Base-by-base conservation (phyloP, 805 yeast genomes). In the Scheffersomyces stipitis region DNA sequence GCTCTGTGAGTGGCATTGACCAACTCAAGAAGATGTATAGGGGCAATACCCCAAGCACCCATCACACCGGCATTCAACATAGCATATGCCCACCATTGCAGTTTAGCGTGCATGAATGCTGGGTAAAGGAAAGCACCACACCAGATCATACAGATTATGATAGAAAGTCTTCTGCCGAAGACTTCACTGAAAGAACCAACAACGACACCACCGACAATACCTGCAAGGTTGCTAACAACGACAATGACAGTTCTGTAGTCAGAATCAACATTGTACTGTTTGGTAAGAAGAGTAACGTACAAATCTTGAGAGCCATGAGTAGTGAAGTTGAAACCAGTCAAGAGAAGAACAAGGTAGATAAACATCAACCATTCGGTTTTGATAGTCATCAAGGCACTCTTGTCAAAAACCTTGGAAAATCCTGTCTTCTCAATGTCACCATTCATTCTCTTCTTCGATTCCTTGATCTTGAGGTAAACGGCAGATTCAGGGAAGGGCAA, bases 231-330 rank as follows among this genome's bases (percentile, higher is more conserved):
- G 5, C 82, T 78, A 10, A 82, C 80, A 15, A 73, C 70, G 63
- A 77, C 77, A 31, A 81, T 77, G 14, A 80, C 81, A 0, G 88
- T 81, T 22, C 72, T 58, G 14, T 68, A 62, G 52, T 83, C 62
- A 3, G 54, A 45, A 17, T 71, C 52, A 44, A 71, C 70, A 8
- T 55, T 64, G 20, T 76, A 65, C 54, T 83, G 87, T 15, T 66
- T 68, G 17, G 68, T 64, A 33, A 83, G 62, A 62, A 80, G 65
- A 1, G 86, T 80, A 26, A 88, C 86, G 58, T 73, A 80, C 52
- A 83, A 62, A 56, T 83, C 91, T 60, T 83, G 89, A 4, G 87
- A 77, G 1, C 86, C 87, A 48, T 83, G 91, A 6, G 86, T 75
- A 64, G 76, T 73, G 63, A 81, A 83, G 60, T 82, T 83, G 69